These are phyloP conservation scores for Marasmius oreades DNA, from an alignment of 1,284 basidiomycete genomes.

Conservation along the genomic window DNA sequence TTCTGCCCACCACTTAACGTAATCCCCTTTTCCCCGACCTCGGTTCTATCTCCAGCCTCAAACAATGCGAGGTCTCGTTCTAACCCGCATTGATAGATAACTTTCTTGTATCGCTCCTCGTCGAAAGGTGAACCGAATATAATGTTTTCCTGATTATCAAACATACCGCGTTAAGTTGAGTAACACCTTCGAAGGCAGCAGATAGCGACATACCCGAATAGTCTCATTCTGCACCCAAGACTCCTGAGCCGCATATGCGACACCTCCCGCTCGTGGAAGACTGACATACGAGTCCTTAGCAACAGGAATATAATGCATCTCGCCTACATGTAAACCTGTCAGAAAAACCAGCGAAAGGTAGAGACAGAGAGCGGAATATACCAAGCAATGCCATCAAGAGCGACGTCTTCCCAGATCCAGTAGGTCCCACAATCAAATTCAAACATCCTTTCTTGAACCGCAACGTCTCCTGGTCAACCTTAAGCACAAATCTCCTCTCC, in stretches of 20 bases:
- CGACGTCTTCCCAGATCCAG: slow-evolving; percentile 44
- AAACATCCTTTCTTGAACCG: slow-evolving; percentile 54
- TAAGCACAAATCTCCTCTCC: slow-evolving; percentile 40
- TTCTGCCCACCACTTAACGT: slow-evolving; percentile 65
- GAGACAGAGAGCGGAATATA: slow-evolving; percentile 8
- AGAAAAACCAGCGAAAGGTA: background rate
- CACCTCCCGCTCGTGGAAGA: slow-evolving; percentile 60
- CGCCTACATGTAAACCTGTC: slow-evolving; percentile 28
- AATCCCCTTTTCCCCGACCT: slow-evolving; percentile 54
- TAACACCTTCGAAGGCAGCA: background rate
- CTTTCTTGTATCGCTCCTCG: slow-evolving; percentile 67
- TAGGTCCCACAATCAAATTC: slow-evolving; percentile 65
- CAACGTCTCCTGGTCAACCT: slow-evolving; percentile 45
- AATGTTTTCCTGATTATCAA: slow-evolving; percentile 74
- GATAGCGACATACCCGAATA: slow-evolving; percentile 26
- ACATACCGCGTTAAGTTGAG: background rate
- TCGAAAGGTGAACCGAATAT: slow-evolving; percentile 76
- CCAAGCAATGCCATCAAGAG: slow-evolving; percentile 57
- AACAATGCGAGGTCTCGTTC: slow-evolving; percentile 48
- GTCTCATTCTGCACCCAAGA: slow-evolving; percentile 68
- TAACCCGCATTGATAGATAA: slow-evolving; percentile 52
- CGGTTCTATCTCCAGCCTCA: slow-evolving; percentile 71
- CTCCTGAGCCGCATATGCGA: slow-evolving; percentile 78
- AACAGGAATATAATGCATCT: slow-evolving; percentile 63
- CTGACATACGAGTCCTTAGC: slow-evolving; percentile 58